Percentiles rank a stretch among this genome's conserved stretches.
These are phyloP conservation scores for Nicotiana rustica DNA, from an alignment of 305 asterid genomes.

Conservation along the genomic window DNA sequence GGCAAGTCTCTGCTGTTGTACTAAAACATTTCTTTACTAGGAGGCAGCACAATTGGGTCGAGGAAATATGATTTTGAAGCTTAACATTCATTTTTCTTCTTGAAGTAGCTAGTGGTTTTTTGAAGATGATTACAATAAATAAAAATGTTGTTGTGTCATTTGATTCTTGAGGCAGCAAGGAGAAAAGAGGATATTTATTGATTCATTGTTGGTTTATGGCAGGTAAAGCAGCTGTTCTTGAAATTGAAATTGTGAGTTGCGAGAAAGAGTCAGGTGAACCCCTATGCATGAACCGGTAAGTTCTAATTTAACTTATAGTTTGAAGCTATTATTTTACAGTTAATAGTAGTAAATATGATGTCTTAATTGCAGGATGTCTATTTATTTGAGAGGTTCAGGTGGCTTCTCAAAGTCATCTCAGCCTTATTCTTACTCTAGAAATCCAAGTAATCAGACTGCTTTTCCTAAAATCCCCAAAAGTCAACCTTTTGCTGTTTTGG, in stretches of 20 bases:
- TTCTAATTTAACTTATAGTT: slow-evolving; percentile 22
- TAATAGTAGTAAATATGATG: slow-evolving; percentile 41
- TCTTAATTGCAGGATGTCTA: slow-evolving; percentile 51
- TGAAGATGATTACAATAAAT: not conserved
- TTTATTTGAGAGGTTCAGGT: slow-evolving; percentile 84
- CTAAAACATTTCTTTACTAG: not conserved
- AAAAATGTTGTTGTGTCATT: not conserved
- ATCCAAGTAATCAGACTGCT: slow-evolving; percentile 52
- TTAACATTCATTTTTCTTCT: not conserved
- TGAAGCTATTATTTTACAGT: slow-evolving; percentile 29
- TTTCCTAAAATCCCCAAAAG: slow-evolving; percentile 59
- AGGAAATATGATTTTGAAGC: not conserved
- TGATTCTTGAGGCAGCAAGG: not conserved
- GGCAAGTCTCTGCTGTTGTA: not conserved
- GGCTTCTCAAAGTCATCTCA: slow-evolving; percentile 90
- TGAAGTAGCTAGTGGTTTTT: not conserved
- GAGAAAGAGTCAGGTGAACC: slow-evolving; percentile 74
- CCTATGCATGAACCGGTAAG: slow-evolving; percentile 86
- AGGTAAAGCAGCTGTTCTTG: slow-evolving; percentile 87
- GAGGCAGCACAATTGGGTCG: not conserved
- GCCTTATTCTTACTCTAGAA: slow-evolving; percentile 59
- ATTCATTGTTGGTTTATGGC: slow-evolving; percentile 38
- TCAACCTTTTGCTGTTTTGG: slow-evolving; percentile 73
- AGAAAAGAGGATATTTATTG: not conserved
- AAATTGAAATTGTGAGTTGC: slow-evolving; percentile 68